These are phyloP conservation scores for Hymenoscyphus repandus DNA, from an alignment of 2,329 filamentous ascomycete species.

Conservation along the genomic window DNA sequence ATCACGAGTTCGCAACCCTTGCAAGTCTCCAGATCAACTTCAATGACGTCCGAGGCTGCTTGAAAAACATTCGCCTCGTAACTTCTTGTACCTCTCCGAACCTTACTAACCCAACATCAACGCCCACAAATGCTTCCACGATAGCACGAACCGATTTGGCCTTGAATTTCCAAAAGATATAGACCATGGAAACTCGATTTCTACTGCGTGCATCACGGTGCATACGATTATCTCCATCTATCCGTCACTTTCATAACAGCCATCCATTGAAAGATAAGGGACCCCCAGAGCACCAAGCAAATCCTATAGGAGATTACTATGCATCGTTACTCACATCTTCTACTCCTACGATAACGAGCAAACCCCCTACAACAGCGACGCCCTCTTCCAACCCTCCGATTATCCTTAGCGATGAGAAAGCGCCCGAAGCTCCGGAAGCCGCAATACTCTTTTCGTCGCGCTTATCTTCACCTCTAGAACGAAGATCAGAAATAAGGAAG, in stretches of 20 bases:
- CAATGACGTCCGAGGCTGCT: conserved; percentile 20
- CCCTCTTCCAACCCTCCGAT: conserved; percentile 13
- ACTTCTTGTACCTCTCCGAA: not conserved
- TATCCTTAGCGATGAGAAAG: conserved; percentile 2
- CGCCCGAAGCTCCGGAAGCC: conserved; percentile 36
- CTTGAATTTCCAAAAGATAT: not conserved
- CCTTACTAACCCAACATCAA: not conserved
- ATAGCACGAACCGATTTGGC: conserved; percentile 12
- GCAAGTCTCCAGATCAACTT: conserved; percentile 18
- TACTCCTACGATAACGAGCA: conserved; percentile 20
- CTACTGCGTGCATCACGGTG: conserved; percentile 22
- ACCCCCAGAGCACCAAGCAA: conserved; percentile 26
- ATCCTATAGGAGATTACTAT: conserved; percentile 54
- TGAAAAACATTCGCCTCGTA: conserved; percentile 7
- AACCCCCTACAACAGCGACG: conserved; percentile 19
- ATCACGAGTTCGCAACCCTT: conserved; percentile 2
- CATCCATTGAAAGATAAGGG: conserved; percentile 12
- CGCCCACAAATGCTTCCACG: conserved; percentile 19
- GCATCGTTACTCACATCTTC: conserved; percentile 48
- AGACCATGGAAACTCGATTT: conserved; percentile 25
- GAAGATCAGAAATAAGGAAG: conserved; percentile 52
- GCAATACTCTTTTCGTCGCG: conserved; percentile 77
- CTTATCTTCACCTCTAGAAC: conserved; percentile 67
- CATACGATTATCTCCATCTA: conserved; percentile 11
- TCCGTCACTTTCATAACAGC: conserved; percentile 13